Evolutionary conservation across 2,329 filamentous ascomycete species (phyloP).

Genomic region (Ophiocordyceps camponoti-floridani): DNA sequence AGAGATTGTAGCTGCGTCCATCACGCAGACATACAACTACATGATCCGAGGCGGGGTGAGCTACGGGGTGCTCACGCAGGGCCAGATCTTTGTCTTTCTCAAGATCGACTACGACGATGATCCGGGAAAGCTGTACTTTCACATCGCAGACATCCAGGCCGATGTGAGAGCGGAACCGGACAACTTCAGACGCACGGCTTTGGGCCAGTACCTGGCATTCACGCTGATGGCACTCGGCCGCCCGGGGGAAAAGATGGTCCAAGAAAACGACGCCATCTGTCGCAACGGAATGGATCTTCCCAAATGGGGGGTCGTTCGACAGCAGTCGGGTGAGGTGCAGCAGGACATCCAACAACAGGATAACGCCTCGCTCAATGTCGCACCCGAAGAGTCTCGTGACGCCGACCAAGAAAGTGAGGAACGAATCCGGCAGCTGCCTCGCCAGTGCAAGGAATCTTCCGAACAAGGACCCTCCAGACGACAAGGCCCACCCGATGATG

Average conservation of each 20-base stretch:
- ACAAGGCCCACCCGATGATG: too few relatives aligned
- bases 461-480: too few relatives aligned
- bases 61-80: slow-evolving; percentile 23
- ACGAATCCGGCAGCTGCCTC: too few relatives aligned
- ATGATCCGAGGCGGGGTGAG: slow-evolving; percentile 28
- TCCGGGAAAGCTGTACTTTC: neutral
- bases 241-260: neutral
- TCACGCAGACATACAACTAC: slow-evolving; percentile 30
- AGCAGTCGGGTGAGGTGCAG: too few relatives aligned
- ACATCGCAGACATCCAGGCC: slow-evolving; percentile 11
- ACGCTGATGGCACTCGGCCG: neutral
- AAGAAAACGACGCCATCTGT: neutral
- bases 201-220: slow-evolving; percentile 10
- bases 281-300: too few relatives aligned
- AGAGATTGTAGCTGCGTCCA: slow-evolving; percentile 13
- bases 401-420: too few relatives aligned
- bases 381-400: too few relatives aligned
- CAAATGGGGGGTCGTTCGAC: too few relatives aligned
- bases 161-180: slow-evolving; percentile 8
- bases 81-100: slow-evolving; percentile 25
- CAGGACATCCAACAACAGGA: too few relatives aligned
- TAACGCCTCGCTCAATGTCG: too few relatives aligned
- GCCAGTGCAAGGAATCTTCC: too few relatives aligned
- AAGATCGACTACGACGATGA: slow-evolving; percentile 13
- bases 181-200: slow-evolving; percentile 7